A percentile compares a stretch with the other conserved stretches of the same genome.
Conservation (phyloP, 2,329 filamentous ascomycete species). For the Calonectria leucothoes region DNA sequence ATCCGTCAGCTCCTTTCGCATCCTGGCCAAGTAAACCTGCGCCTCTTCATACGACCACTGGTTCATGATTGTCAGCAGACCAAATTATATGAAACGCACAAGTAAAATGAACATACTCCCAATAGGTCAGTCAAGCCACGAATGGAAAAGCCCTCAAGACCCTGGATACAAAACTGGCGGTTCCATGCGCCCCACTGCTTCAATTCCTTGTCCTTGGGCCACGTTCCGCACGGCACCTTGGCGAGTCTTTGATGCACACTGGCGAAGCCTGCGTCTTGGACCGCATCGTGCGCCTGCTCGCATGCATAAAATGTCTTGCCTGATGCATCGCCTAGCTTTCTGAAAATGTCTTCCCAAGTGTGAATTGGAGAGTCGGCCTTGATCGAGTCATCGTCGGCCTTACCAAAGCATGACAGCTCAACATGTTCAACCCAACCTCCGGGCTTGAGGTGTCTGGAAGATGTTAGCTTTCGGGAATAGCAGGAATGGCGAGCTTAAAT, state of each 20-base stretch:
- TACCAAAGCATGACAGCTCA: constrained; percentile 19
- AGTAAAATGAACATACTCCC: constrained; percentile 4
- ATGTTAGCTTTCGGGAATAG: not conserved
- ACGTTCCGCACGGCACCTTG: constrained; percentile 33
- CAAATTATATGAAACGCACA: too few species aligned
- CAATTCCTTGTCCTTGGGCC: constrained; percentile 44
- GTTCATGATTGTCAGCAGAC: not conserved
- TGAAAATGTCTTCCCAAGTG: constrained; percentile 34
- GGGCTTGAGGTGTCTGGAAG: constrained; percentile 20
- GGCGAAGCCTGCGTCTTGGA: constrained; percentile 31
- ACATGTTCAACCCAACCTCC: constrained; percentile 27
- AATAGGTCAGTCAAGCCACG: constrained; percentile 32
- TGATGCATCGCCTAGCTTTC: constrained; percentile 25
- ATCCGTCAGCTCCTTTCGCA: constrained; percentile 23
- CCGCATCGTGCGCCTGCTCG: constrained; percentile 23
- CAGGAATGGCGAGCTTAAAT: constrained; percentile 49
- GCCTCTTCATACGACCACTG: constrained; percentile 21
- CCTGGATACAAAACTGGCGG: constrained; percentile 29
- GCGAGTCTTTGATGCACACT: constrained; percentile 22
- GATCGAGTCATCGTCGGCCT: constrained; percentile 42
- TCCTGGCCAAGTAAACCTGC: constrained; percentile 18
- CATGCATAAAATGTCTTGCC: constrained; percentile 34
- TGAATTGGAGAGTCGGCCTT: constrained; percentile 27
- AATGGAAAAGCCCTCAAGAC: constrained; percentile 35
- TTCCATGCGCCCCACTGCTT: constrained; percentile 37